Base-by-base conservation (phyloP, 352 stramenopile species). In the Lagenidium sp. region DNA sequence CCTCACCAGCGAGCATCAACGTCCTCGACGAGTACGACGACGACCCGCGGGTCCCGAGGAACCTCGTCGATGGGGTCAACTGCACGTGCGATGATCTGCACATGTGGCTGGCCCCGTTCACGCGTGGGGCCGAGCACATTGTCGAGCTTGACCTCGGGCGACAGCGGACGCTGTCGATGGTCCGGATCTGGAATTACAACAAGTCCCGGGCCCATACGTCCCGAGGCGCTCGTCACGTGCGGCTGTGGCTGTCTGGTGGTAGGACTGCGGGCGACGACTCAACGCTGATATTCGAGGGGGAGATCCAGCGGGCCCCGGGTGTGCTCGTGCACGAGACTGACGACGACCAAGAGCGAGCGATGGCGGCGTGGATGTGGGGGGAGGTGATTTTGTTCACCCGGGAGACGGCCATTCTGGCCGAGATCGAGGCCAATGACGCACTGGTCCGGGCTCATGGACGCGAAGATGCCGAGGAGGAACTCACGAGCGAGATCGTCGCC, bases 171-270 rank as follows among this genome's bases (percentile, higher is more conserved):
- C 26, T 96, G 3, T 86, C 81, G 6, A 93, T 95, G 78, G 45
- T 96, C 2, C 74, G 82, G 13, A 44, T 96, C 15, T 97, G 86
- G 87, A 97, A 97, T 53, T 97, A 97, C 62, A 96, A 96, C 56
- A 96, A 96, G 47, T 92, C 74, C 37, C 64, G 86, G 7, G 79
- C 81, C 1, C 77, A 94, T 23, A 94, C 69, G 12, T 84, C 61
- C 44, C 77, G 85, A 20, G 82, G 76, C 1, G 77, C 78, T 32
- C 62, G 69, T 6, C 50, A 69, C 5, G 63, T 80, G n/a, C 62
- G 76, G 6, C 25, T 96, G 1, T 37, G 74, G 16, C 37, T 96
- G 24, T 76, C 67, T 20, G 37, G 22, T 0, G 44, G 35, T 16
- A n/a, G n/a, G n/a, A n/a, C n/a, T n/a, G 18, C 15, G 28, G 36